These are phyloP conservation scores for Cnidoscolus chayamansa DNA, from an alignment of 441 rosid genomes.

Conservation along the genomic window DNA sequence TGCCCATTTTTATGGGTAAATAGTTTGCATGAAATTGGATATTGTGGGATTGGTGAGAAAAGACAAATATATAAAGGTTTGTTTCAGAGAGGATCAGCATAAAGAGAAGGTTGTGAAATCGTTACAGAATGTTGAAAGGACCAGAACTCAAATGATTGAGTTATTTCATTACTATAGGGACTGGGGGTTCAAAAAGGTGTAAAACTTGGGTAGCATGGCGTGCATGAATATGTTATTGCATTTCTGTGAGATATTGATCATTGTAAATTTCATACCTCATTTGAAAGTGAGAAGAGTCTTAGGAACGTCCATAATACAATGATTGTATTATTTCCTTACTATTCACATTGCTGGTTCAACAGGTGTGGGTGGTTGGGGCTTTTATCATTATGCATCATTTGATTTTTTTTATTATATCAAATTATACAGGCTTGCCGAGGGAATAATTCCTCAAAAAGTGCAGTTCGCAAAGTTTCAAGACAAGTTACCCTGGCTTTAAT, in stretches of 20 bases:
- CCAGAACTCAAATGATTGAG: not conserved
- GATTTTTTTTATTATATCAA: constrained; percentile 5
- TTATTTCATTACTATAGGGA: too few relatives aligned
- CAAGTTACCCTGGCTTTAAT: constrained; percentile 71
- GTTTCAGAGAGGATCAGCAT: not conserved
- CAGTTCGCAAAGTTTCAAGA: constrained; percentile 65
- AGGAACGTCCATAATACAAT: not conserved
- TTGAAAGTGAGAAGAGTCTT: not conserved
- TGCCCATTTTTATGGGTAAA: not conserved
- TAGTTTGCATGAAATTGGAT: not conserved
- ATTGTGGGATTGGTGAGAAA: too few relatives aligned
- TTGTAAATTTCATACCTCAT: not conserved
- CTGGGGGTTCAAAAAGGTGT: not conserved
- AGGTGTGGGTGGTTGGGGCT: not conserved
- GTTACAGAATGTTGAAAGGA: not conserved
- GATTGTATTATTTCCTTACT: too few relatives aligned
- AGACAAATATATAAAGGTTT: too few relatives aligned
- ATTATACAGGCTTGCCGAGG: constrained; percentile 72
- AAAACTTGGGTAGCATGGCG: not conserved
- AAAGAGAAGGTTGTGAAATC: not conserved
- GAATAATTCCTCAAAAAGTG: constrained; percentile 48
- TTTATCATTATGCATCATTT: not conserved
- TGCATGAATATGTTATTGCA: too few relatives aligned
- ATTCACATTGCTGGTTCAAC: too few relatives aligned
- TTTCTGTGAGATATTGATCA: too few relatives aligned